Base-by-base conservation (phyloP, 2,329 filamentous ascomycete species). In the Sarocladiaceae sp. region DNA sequence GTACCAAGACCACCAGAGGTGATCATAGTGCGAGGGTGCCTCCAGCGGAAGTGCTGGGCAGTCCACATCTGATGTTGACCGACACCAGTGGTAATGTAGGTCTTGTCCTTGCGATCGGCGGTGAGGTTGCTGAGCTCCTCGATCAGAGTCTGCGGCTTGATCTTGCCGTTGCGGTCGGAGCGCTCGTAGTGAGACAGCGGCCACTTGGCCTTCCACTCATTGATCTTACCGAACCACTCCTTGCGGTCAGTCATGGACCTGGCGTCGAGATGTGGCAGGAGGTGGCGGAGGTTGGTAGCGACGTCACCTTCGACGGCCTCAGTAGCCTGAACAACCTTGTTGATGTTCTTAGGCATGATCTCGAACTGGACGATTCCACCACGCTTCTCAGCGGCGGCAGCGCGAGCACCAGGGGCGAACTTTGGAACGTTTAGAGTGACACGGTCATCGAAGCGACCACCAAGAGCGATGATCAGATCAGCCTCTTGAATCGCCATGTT, bases 341-440 rank as follows among this genome's bases (percentile, higher is more conserved):
- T 97, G 71, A 97, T 97, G 73, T 98, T 97, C 82, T 98, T 98
- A 56, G 93, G 91, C 84, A 97, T 85, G 58, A 98, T 91, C 63
- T 97, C 91, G 58, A 97, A 97, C 67, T 98, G 91, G 13, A 97
- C 79, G 57, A 98, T 97, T 58, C 93, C 93, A 56, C 93, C 93
- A 50, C 89, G 85, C 44, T 82, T 82, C 69, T 95, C 87, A 10
- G 78, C 73, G 4, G 88, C 91, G 1, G 93, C 93, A 12, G 81
- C 79, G 68, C 86, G 93, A 34, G 93, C 93, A 43, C 79, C 80
- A 3, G 93, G 93, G 0, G 90, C 93, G 53, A 97, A 98, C 63
- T 91, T 94, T 56, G 80, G 66, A 43, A 96, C 74, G 61, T 76
- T 85, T 21, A 78, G 70, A 11, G 89, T 96, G 45, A 97, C 93